Percentiles rank a stretch among this genome's conserved stretches.
Evolutionary conservation across 2,329 filamentous ascomycete genomes (phyloP).

Genomic region (Phaeosphaeria sp.): DNA sequence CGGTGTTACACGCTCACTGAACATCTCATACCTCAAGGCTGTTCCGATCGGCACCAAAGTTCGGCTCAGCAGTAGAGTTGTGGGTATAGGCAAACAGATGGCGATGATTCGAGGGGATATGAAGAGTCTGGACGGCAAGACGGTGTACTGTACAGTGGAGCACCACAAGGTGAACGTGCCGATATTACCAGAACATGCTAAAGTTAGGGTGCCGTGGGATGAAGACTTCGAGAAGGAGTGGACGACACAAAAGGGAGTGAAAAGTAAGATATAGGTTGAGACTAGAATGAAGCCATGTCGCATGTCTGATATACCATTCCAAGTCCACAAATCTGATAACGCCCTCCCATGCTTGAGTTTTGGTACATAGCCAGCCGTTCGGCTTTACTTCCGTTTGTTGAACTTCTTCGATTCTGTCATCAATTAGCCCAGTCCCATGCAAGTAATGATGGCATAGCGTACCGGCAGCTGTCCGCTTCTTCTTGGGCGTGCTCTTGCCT

Average conservation of each 20-base stretch:
- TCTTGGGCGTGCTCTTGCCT: slow-evolving; percentile 89
- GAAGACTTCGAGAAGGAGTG: slow-evolving; percentile 49
- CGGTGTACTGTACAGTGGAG: slow-evolving; percentile 58
- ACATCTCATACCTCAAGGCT: slow-evolving; percentile 59
- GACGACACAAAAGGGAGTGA: slow-evolving; percentile 14
- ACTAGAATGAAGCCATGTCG: background rate
- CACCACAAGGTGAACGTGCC: slow-evolving; percentile 60
- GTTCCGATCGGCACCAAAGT: slow-evolving; percentile 56
- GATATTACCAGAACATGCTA: slow-evolving; percentile 48
- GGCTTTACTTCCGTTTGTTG: slow-evolving; percentile 52
- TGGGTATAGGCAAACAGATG: slow-evolving; percentile 58
- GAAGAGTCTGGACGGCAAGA: slow-evolving; percentile 57
- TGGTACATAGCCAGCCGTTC: slow-evolving; percentile 10
- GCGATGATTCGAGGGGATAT: slow-evolving; percentile 59
- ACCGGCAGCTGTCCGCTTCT: slow-evolving; percentile 72
- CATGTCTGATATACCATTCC: background rate
- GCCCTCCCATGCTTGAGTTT: slow-evolving; percentile 22
- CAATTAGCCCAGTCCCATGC: slow-evolving; percentile 3
- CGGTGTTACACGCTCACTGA: slow-evolving; percentile 58
- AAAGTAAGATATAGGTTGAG: slow-evolving; percentile 27
- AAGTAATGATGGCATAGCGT: slow-evolving; percentile 16
- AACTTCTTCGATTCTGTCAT: slow-evolving; percentile 54
- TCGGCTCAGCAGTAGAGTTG: slow-evolving; percentile 51
- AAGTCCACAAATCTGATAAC: slow-evolving; percentile 10
- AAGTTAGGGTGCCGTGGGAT: slow-evolving; percentile 53